phyloP scores from a whole-genome alignment of 176 grass and related monocot genomes.

The Leersia perrieri region DNA sequence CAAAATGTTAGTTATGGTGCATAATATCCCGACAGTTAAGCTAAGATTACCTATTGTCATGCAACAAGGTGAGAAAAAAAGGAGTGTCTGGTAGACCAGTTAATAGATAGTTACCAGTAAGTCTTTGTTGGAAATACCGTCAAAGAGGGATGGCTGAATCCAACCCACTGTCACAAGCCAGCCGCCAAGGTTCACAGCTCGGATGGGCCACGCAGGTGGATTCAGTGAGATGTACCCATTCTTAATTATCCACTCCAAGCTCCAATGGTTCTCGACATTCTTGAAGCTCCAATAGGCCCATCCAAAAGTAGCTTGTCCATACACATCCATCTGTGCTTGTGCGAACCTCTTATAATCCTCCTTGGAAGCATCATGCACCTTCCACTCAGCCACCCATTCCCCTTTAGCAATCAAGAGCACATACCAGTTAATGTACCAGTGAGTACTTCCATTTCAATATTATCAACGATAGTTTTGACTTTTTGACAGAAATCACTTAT shows the following conservation, averaged over 20 bases:
- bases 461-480: no score
- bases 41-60: neutral
- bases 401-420: slow-evolving; percentile 20
- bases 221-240: slow-evolving; percentile 54
- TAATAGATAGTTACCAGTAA: neutral
- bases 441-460: no score
- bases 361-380: neutral
- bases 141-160: neutral
- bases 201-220: neutral
- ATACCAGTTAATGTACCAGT: no score
- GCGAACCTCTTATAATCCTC: slow-evolving; percentile 42
- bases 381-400: slow-evolving; percentile 60
- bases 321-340: slow-evolving; percentile 44
- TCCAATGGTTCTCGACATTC: slow-evolving; percentile 57
- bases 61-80: neutral
- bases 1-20: neutral
- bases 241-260: slow-evolving; percentile 71
- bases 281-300: slow-evolving; percentile 73
- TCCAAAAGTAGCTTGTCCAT: slow-evolving; percentile 55
- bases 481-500: no score
- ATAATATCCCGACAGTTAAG: neutral
- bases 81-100: no score
- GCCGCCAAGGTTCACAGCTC: neutral
- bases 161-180: neutral
- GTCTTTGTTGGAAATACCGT: neutral